Percentiles rank a stretch among this genome's conserved stretches.
These are phyloP conservation scores for Cicer arietinum DNA, from an alignment of 306 rosid species.

Conservation along the genomic window DNA sequence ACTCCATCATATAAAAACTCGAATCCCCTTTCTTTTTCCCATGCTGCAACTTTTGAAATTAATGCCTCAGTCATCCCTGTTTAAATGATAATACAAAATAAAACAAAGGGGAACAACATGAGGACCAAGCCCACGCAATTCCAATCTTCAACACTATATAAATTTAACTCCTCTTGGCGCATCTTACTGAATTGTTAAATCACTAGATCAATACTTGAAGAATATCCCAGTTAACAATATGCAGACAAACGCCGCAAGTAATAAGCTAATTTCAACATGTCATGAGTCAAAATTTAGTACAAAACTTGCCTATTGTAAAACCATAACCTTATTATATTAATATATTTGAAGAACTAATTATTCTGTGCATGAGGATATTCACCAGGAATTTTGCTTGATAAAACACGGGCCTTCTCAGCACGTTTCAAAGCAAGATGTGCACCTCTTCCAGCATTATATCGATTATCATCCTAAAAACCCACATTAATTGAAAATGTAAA, in stretches of 20 bases:
- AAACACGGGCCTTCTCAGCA: constrained; percentile 78
- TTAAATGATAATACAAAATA: constrained; percentile 14
- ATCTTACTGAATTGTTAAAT: not conserved
- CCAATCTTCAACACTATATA: not conserved
- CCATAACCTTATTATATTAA: constrained; percentile 20
- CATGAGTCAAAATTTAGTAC: constrained; percentile 2
- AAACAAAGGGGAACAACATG: not conserved
- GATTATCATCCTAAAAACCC: constrained; percentile 69
- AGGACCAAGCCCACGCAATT: not conserved
- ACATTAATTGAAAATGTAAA: not conserved
- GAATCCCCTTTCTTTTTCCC: constrained; percentile 71
- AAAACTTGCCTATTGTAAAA: constrained; percentile 7
- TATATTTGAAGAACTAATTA: constrained; percentile 18
- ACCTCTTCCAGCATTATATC: constrained; percentile 83
- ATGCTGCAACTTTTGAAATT: constrained; percentile 61
- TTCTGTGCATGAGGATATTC: constrained; percentile 21
- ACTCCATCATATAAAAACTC: constrained; percentile 73
- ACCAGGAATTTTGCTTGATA: constrained; percentile 75
- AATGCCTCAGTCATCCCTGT: constrained; percentile 75
- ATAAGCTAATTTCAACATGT: constrained; percentile 12
- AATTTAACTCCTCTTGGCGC: constrained; percentile 6
- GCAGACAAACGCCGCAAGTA: not conserved
- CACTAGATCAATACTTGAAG: not conserved
- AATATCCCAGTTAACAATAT: not conserved
- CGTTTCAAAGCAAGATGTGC: constrained; percentile 72